A percentile compares a stretch with the other conserved stretches of the same genome.
Conservation (phyloP, 2,329 filamentous ascomycete genomes). For the Aureobasidium vineae region DNA sequence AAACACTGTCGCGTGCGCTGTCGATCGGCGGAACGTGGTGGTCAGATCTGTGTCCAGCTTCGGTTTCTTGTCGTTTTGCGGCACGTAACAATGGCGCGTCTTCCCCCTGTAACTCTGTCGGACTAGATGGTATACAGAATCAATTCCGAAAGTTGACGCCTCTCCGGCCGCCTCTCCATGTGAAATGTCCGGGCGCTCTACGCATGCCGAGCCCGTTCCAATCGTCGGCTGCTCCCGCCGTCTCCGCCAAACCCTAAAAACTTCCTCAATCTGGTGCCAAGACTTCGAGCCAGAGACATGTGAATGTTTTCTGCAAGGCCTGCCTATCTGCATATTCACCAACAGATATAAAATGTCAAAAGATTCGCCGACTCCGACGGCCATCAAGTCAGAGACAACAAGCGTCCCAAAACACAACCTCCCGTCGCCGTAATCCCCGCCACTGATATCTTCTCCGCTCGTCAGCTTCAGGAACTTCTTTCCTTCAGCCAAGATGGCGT, state of each 20-base stretch:
- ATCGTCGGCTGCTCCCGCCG: constrained; percentile 5
- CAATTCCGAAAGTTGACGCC: constrained; percentile 16
- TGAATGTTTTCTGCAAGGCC: constrained; percentile 20
- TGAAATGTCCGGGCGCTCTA: background rate
- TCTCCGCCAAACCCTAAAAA: constrained; percentile 19
- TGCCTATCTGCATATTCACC: background rate
- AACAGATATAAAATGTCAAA: constrained; percentile 12
- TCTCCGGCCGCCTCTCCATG: background rate
- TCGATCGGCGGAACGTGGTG: background rate
- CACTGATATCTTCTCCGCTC: constrained; percentile 56
- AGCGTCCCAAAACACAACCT: constrained; percentile 17
- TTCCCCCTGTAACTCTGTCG: background rate
- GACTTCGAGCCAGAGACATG: background rate
- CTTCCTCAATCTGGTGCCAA: constrained; percentile 11
- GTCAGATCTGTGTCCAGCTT: background rate
- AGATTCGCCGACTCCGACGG: constrained; percentile 22
- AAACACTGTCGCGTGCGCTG: background rate
- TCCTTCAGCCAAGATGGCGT: constrained; percentile 67
- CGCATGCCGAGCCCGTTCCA: constrained; percentile 9
- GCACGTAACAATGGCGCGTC: background rate
- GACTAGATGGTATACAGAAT: too few relatives aligned
- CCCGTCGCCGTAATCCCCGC: constrained; percentile 3
- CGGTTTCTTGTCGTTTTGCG: too few relatives aligned
- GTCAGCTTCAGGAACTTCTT: constrained; percentile 67
- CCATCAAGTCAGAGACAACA: background rate